Conservation (phyloP, 305 asterid genomes). For the Fraxinus sp. region DNA sequence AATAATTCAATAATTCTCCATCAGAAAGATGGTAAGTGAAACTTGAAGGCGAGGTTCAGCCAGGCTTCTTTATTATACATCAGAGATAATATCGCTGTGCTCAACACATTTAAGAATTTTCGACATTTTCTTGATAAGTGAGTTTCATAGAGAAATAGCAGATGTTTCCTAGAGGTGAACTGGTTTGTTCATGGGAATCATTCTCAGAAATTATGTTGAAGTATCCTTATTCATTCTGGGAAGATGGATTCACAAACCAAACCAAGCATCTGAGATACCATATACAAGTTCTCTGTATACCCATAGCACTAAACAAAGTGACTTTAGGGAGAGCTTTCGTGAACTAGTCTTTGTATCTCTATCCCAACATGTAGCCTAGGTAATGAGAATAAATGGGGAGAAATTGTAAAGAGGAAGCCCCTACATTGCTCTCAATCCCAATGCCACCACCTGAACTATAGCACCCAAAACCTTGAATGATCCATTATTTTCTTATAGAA, state of each 20-base stretch:
- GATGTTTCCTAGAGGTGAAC: neutral
- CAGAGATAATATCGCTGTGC: neutral
- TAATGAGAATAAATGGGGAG: neutral
- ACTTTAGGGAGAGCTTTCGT: neutral
- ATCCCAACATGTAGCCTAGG: neutral
- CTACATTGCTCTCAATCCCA: neutral
- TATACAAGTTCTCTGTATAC: neutral
- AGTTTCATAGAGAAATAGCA: neutral
- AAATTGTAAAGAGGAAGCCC: neutral
- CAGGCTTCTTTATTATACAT: neutral
- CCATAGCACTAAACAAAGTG: neutral
- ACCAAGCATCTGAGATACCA: neutral
- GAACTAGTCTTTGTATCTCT: neutral
- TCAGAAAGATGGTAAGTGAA: neutral
- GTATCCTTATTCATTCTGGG: neutral
- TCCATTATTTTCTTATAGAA: neutral
- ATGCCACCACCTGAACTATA: neutral
- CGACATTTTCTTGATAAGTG: neutral
- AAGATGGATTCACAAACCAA: neutral
- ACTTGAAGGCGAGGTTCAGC: slow-evolving; percentile 16
- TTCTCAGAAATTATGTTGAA: neutral
- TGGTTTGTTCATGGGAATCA: neutral
- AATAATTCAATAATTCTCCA: slow-evolving; percentile 1
- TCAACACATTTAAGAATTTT: neutral
- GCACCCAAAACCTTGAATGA: neutral